Conservation (phyloP, 78 protist genomes). For the Dictyostelium firmibasis region DNA sequence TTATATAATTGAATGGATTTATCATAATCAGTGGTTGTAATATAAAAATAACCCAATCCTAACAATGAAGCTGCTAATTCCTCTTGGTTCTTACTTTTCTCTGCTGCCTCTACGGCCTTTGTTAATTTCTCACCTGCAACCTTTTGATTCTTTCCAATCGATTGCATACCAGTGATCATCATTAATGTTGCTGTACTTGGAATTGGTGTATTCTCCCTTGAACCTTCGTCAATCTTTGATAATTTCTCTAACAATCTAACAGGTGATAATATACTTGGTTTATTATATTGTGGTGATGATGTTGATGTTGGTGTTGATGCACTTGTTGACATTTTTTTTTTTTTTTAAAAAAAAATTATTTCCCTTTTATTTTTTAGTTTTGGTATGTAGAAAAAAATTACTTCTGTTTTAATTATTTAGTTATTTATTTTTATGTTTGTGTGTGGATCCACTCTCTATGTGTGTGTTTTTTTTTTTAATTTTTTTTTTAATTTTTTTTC, state of each 20-base stretch:
- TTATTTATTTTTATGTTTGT: too few species aligned
- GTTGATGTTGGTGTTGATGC: neutral
- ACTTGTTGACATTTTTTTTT: neutral
- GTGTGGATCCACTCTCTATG: too few species aligned
- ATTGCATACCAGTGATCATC: constrained; percentile 30
- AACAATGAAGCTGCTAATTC: constrained; percentile 30
- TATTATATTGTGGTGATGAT: neutral
- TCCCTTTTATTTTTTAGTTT: too few species aligned
- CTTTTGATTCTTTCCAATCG: neutral
- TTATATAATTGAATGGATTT: constrained; percentile 11
- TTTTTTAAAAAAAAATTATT: too few species aligned
- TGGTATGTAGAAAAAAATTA: too few species aligned
- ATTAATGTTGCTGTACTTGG: constrained; percentile 11
- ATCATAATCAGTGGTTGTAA: neutral
- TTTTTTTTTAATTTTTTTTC: too few species aligned
- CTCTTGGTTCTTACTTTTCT: constrained; percentile 23
- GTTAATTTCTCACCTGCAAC: constrained; percentile 17
- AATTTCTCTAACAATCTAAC: constrained; percentile 40
- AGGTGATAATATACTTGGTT: constrained; percentile 16
- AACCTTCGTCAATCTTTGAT: constrained; percentile 9
- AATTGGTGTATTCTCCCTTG: constrained; percentile 52
- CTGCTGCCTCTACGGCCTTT: constrained; percentile 15
- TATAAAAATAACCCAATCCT: constrained; percentile 53
- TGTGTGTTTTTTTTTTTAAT: neutral
- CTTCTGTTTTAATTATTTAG: too few species aligned